Conservation (phyloP, 371 early-diverging fungal species). For the Actinomortierella ambigua region DNA sequence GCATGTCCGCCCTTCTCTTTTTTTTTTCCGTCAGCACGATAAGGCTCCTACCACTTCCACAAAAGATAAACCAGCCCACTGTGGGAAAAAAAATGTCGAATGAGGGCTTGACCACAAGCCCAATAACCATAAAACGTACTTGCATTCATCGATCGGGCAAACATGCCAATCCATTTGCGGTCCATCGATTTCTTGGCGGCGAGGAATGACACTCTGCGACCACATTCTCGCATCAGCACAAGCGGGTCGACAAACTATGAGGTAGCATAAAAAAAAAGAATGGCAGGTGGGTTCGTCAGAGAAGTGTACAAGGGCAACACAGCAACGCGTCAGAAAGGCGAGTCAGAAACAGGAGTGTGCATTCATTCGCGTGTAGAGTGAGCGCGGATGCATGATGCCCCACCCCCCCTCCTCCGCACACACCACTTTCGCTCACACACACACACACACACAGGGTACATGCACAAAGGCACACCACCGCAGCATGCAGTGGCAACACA, state of each 20-base stretch:
- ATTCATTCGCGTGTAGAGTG: too few relatives aligned
- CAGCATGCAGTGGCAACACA: too few relatives aligned
- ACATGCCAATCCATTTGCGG: slow-evolving; percentile 79
- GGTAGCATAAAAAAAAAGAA: background rate
- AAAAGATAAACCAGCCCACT: background rate
- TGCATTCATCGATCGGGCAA: slow-evolving; percentile 74
- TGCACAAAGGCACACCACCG: too few relatives aligned
- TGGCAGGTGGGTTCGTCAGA: too few relatives aligned
- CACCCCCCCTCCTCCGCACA: too few relatives aligned
- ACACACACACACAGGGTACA: too few relatives aligned
- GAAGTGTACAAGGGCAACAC: background rate
- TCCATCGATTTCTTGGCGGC: slow-evolving; percentile 87
- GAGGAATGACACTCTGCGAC: slow-evolving; percentile 82
- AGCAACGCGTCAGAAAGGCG: background rate
- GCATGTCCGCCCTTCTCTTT: too few relatives aligned
- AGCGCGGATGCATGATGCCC: too few relatives aligned
- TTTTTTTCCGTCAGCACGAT: too few relatives aligned
- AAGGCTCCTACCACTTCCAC: too few relatives aligned
- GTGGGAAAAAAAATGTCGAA: background rate
- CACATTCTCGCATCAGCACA: slow-evolving; percentile 75
- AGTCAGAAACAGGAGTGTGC: background rate
- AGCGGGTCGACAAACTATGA: slow-evolving; percentile 90
- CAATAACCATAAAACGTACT: slow-evolving; percentile 52
- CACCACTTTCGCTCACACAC: too few relatives aligned
- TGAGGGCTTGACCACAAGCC: background rate